Conservation (phyloP, 164 flowering plant species). For the Liquidambar formosana region DNA sequence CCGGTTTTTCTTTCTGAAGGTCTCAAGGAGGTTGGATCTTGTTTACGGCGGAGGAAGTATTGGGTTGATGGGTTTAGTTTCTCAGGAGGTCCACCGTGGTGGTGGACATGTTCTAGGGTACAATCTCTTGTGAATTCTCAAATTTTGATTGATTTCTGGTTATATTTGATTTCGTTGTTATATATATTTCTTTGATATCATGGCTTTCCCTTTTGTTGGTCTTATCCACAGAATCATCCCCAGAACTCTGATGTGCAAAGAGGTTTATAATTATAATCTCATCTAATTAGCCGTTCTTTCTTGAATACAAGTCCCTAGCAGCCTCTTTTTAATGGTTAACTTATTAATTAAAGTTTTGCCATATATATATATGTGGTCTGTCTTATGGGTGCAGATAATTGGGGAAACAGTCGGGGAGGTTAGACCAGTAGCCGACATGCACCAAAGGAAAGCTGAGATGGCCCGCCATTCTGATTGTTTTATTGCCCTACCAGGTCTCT, state of each 20-base stretch:
- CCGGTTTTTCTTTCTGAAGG: slow-evolving; percentile 19
- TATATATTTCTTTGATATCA: no score
- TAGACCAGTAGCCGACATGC: slow-evolving; percentile 57
- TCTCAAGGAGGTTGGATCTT: slow-evolving; percentile 42
- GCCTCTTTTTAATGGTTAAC: no score
- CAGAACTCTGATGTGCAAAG: slow-evolving; percentile 47
- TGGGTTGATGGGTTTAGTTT: slow-evolving; percentile 52
- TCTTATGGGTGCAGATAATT: slow-evolving; percentile 36
- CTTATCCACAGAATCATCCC: slow-evolving; percentile 46
- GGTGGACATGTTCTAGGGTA: slow-evolving; percentile 67
- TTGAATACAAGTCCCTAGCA: no score
- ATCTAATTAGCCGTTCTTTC: neutral
- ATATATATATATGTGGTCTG: neutral
- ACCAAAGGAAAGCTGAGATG: slow-evolving; percentile 69
- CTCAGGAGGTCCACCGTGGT: slow-evolving; percentile 39
- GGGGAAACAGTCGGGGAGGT: slow-evolving; percentile 70
- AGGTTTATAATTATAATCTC: slow-evolving; percentile 26
- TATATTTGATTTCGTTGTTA: slow-evolving; percentile 1
- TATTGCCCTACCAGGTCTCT: slow-evolving; percentile 59
- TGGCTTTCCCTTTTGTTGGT: no score
- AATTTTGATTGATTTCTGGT: neutral
- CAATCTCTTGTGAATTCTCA: neutral
- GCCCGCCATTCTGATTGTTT: slow-evolving; percentile 60
- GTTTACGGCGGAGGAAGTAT: slow-evolving; percentile 63
- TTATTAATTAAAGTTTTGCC: no score